phyloP scores from a whole-genome alignment of 192 early-diverging fungal species.

The Coemansia reversa region DNA sequence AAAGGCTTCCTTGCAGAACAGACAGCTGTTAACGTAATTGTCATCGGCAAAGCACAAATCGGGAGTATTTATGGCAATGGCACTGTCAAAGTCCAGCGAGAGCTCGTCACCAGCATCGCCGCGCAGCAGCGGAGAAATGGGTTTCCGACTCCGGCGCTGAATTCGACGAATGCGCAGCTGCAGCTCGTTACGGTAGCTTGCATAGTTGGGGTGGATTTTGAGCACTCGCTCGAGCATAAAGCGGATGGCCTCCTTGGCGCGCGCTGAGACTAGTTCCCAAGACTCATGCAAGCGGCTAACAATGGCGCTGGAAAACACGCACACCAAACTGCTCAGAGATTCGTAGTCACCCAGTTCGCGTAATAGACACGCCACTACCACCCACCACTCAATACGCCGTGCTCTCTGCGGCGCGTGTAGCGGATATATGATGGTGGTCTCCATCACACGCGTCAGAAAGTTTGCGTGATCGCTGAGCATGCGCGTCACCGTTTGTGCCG shows the following conservation, averaged over 20 bases:
- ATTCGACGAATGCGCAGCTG: constrained; percentile 29
- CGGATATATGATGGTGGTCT: constrained; percentile 37
- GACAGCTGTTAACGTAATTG: constrained; percentile 34
- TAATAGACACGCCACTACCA: constrained; percentile 29
- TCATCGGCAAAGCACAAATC: constrained; percentile 43
- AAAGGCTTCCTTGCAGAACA: constrained; percentile 42
- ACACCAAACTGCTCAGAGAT: constrained; percentile 46
- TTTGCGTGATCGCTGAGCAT: constrained; percentile 51
- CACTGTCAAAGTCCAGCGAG: constrained; percentile 52
- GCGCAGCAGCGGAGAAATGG: neutral
- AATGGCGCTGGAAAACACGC: constrained; percentile 38
- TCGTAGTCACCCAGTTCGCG: constrained; percentile 56
- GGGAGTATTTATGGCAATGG: constrained; percentile 41
- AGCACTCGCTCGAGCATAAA: constrained; percentile 44
- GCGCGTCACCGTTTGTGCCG: constrained; percentile 24
- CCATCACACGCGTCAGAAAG: constrained; percentile 45
- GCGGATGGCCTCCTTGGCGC: constrained; percentile 36
- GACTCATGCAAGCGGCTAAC: constrained; percentile 31
- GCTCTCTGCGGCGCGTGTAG: constrained; percentile 35
- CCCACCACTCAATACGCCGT: constrained; percentile 50
- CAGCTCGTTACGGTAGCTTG: constrained; percentile 41
- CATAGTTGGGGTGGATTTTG: constrained; percentile 48
- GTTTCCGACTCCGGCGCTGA: constrained; percentile 14
- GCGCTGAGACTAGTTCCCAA: constrained; percentile 35
- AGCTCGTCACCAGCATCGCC: constrained; percentile 12